Conservation (phyloP, 2,329 filamentous ascomycete species). For the Monosporascus sp. region DNA sequence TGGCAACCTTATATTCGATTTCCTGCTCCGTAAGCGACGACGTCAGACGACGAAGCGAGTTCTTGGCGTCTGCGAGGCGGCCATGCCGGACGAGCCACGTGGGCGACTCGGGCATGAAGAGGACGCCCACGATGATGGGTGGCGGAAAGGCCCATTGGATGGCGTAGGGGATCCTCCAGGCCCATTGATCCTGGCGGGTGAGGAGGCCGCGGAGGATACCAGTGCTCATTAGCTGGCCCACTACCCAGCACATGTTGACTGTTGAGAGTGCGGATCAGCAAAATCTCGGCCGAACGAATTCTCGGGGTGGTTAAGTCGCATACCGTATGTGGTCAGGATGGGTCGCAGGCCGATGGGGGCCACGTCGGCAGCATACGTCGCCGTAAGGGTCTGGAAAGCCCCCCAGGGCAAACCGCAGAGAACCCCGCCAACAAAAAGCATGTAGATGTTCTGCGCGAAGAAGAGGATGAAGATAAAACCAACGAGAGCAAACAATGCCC, state of each 20-base stretch:
- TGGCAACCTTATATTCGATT: neutral
- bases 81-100: conserved; percentile 32
- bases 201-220: conserved; percentile 28
- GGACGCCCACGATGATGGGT: conserved; percentile 24
- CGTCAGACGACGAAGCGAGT: conserved; percentile 23
- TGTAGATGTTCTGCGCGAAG: conserved; percentile 26
- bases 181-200: conserved; percentile 23
- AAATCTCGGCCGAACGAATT: no score
- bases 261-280: no score
- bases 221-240: conserved; percentile 33
- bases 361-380: conserved; percentile 25
- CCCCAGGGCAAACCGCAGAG: conserved; percentile 29
- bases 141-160: conserved; percentile 35
- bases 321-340: conserved; percentile 18
- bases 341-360: conserved; percentile 19
- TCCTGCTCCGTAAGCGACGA: neutral
- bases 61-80: conserved; percentile 22
- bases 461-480: conserved; percentile 33
- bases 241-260: conserved; percentile 30
- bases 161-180: conserved; percentile 32
- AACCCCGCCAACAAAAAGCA: conserved; percentile 29
- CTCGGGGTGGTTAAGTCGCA: no score
- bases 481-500: conserved; percentile 24
- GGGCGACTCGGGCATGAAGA: conserved; percentile 34
- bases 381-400: conserved; percentile 20